Conservation (phyloP, 2,329 filamentous ascomycete genomes). For the Alternaria brassicae region DNA sequence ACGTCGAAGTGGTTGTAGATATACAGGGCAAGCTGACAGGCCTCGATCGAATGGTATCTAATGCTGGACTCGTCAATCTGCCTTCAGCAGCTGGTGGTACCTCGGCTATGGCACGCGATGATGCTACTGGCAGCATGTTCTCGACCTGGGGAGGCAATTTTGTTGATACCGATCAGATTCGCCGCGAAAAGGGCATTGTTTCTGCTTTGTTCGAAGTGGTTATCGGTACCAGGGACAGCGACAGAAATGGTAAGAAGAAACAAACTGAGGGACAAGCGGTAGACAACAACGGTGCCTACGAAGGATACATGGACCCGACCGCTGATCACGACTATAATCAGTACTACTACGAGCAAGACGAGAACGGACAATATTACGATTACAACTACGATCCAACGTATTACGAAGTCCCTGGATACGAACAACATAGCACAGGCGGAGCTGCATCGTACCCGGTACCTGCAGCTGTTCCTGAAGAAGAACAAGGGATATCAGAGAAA, state of each 20-base stretch:
- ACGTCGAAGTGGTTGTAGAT: slow-evolving; percentile 90
- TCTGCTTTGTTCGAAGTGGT: slow-evolving; percentile 85
- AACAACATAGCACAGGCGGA: slow-evolving; percentile 35
- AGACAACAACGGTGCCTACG: slow-evolving; percentile 27
- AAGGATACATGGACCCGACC: slow-evolving; percentile 29
- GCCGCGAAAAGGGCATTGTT: slow-evolving; percentile 91
- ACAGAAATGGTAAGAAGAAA: slow-evolving; percentile 57
- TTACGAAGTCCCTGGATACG: slow-evolving; percentile 40
- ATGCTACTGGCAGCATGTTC: slow-evolving; percentile 55
- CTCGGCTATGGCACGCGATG: slow-evolving; percentile 41
- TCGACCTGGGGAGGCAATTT: slow-evolving; percentile 71
- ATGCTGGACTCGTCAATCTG: slow-evolving; percentile 60
- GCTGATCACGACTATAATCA: slow-evolving; percentile 31
- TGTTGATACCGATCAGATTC: slow-evolving; percentile 83
- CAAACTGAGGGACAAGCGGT: slow-evolving; percentile 30
- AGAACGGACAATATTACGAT: slow-evolving; percentile 42
- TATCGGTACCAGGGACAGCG: slow-evolving; percentile 84
- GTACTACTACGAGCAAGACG: slow-evolving; percentile 42
- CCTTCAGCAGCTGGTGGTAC: slow-evolving; percentile 53
- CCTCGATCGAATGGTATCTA: slow-evolving; percentile 71
- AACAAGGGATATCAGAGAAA: slow-evolving; percentile 78
- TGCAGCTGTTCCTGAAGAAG: slow-evolving; percentile 62
- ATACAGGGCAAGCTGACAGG: slow-evolving; percentile 83
- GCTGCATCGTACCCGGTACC: slow-evolving; percentile 59
- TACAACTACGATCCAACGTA: slow-evolving; percentile 44